Evolutionary conservation across 1,139 yeast genomes (phyloP), one percentile per base, ranked within the genome.

Genomic region (Yamadazyma conglobata): DNA sequence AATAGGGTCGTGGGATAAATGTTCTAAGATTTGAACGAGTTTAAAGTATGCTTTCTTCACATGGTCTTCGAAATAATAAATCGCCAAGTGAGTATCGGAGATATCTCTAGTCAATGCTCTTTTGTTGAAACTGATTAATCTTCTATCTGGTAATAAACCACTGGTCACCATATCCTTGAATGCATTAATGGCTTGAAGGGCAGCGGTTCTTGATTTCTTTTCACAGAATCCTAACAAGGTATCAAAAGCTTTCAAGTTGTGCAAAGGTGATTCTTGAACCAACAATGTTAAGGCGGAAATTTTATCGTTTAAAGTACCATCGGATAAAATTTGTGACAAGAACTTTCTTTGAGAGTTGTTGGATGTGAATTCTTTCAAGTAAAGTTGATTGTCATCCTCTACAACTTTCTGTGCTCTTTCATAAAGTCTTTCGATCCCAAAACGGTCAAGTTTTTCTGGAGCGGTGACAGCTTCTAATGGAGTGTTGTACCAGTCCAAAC

Each of bases 241-340:
- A 40, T 87, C 95, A 35, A 93, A 65, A 0, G 95, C 88, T 54
- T 86, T 85, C 37, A 81, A 54, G 43, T 93, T 85, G 54, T 91
- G 98, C 36, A 88, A 56, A 4, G 99, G 98, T 3, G 97, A 88
- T 60, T 91, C 98, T 54, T 91, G 97, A 28, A 89, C 77, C 53
- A 91, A 67, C 52, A 91, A 74, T 0, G 98, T 89, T 49, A 91
- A 70, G 0, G 98, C 96, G 28, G 96, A 86, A 36, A 91, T 85
- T 60, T 91, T 89, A 81, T 91, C 99, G 48, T 79, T 82, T 46
- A 91, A 70, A 0, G 99, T 91, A 84, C 99, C 99, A 42, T 80
- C 84, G 5, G 89, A 71, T 50, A 91, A 72, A 43, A 91, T 82
- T 58, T 91, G 95, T 1, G 91, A 74, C 72, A 89, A 79, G 56